Evolutionary conservation across 2,329 filamentous ascomycete species (phyloP).

Genomic region (Herpotrichia juniperi): DNA sequence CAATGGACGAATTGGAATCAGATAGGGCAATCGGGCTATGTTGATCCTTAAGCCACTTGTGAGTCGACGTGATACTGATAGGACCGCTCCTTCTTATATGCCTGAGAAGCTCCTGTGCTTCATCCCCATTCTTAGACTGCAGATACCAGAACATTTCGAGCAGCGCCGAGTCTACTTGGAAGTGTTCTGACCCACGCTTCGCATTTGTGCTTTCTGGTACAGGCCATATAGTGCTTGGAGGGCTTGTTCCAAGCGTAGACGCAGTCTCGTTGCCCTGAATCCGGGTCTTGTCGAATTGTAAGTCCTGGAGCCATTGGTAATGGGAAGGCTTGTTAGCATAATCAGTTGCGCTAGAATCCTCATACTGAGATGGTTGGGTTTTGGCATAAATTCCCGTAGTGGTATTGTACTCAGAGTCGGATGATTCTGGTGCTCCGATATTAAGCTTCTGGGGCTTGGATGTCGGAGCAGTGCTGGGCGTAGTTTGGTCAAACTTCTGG

Average conservation of each 20-base stretch:
- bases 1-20: background rate
- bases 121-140: slow-evolving; percentile 16
- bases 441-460: background rate
- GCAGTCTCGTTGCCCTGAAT: no score
- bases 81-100: slow-evolving; percentile 10
- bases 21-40: background rate
- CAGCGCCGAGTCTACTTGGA: slow-evolving; percentile 5
- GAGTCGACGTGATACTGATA: background rate
- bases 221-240: background rate
- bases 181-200: background rate
- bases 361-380: no score
- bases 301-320: no score
- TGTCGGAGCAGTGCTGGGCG: background rate
- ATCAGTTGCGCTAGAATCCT: no score
- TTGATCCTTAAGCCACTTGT: slow-evolving; percentile 6
- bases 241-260: background rate
- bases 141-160: slow-evolving; percentile 23
- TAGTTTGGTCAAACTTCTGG: background rate
- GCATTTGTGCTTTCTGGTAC: background rate
- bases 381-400: no score
- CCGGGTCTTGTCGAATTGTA: no score
- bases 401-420: background rate
- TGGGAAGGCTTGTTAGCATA: no score
- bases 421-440: background rate
- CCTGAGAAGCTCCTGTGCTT: slow-evolving; percentile 16